Evolutionary conservation across 495 filamentous ascomycete genomes (phyloP), one percentile per base, ranked within the genome.

Genomic region (Tuber brumale): DNA sequence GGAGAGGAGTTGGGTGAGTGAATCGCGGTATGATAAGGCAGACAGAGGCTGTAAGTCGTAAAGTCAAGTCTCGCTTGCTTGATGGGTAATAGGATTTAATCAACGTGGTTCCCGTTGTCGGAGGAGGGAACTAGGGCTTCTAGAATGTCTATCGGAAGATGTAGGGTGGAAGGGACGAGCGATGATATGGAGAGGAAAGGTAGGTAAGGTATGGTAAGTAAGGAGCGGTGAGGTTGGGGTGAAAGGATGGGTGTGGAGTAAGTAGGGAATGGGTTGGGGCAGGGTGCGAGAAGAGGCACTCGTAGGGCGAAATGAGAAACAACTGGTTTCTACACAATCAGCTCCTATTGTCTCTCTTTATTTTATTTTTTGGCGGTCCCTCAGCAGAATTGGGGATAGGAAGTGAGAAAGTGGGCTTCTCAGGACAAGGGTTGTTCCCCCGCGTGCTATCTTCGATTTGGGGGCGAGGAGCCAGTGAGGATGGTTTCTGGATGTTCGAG

Each of bases 81-180:
- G 27, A 66, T 66, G 57, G 57, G 6, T 7, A 39, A 39, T 39
- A 18, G 27, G 27, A 35, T 66, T 66, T 9, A 35, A 66, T 76
- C 76, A 71, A 76, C 72, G 31, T 43, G 21, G 70, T n/a, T 45
- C 43, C 51, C 57, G 48, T 41, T 44, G 23, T 70, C 45, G 44
- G 70, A 57, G 69, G 76, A n/a, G 57, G 72, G 51, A 37, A n/a
- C 51, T 48, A 69, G 46, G 66, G 48, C 57, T 80, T 80, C 73
- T 80, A 76, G 78, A 80, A 80, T 70, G 48, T 45, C 70, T 75
- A 72, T 57, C 70, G 72, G 31, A 72, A 79, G 41, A 74, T 31
- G 69, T 43, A 78, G 39, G 44, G 37, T 57, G 48, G 70, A 66
- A 19, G 27, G 18, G 6, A 71, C 14, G 69, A 72, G 69, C 51